phyloP scores from a whole-genome alignment of 495 filamentous ascomycete species.

The Penicilliopsis zonata region DNA sequence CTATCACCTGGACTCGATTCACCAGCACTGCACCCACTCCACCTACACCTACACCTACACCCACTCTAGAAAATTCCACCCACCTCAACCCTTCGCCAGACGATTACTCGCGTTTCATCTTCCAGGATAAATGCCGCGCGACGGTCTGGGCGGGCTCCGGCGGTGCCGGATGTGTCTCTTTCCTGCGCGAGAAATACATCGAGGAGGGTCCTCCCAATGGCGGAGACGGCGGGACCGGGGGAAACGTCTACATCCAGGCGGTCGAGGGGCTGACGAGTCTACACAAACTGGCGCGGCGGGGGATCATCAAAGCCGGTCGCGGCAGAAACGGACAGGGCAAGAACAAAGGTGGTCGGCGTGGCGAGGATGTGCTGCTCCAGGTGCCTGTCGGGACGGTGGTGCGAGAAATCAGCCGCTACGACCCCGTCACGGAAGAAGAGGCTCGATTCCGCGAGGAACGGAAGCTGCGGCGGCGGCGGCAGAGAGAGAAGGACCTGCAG shows the following conservation, averaged over 20 bases:
- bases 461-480: no score
- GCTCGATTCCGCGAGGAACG: constrained; percentile 15
- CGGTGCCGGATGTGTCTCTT: constrained; percentile 88
- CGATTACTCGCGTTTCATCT: constrained; percentile 70
- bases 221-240: constrained; percentile 85
- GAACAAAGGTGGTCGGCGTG: constrained; percentile 62
- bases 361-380: constrained; percentile 74
- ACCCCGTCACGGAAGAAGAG: constrained; percentile 61
- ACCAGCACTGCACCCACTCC: no score
- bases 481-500: no score
- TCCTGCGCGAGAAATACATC: constrained; percentile 79
- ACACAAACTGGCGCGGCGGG: constrained; percentile 76
- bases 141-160: constrained; percentile 66
- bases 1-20: no score
- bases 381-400: constrained; percentile 92
- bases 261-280: constrained; percentile 80
- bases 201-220: constrained; percentile 89
- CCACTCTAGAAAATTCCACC: constrained; percentile 26
- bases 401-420: constrained; percentile 63
- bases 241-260: constrained; percentile 89
- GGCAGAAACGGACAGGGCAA: constrained; percentile 84
- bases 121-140: constrained; percentile 74
- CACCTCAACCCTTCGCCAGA: constrained; percentile 68
- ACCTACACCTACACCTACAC: no score
- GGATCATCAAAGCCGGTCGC: constrained; percentile 61